Evolutionary conservation across 2,329 filamentous ascomycete species (phyloP), one percentile per base, ranked within the genome.

Genomic region (Trichoderma sp.): DNA sequence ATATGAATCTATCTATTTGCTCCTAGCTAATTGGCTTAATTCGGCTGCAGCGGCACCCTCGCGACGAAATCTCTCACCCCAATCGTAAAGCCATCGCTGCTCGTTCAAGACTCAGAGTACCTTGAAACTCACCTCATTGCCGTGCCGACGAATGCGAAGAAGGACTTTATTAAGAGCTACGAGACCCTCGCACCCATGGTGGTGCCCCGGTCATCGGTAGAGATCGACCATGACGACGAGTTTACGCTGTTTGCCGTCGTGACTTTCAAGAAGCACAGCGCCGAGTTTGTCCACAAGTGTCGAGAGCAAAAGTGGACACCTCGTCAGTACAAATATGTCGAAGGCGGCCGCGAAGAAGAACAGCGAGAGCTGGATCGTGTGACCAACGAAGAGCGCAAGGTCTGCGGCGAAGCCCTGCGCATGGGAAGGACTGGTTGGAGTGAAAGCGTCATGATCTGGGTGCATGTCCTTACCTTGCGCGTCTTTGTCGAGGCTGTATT

Each of bases 401-500:
- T 97, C 2, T 97, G 94, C 89, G 94, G 93, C 13, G 95, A 99
- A 82, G 94, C 94, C 3, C 81, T 99, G 76, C 88, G 94, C 73
- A 86, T 97, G 75, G 93, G 91, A 16, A 86, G 94, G 72, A 97
- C 93, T n/a, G 94, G 93, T 19, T 99, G 96, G 89, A 95, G 93
- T 77, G 96, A 99, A 82, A 91, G 91, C 72, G 93, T 97, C 73
- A 97, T 97, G 93, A 91, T 95, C 66, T 97, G 94, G 93, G 87
- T 97, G 61, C 96, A 99, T 78, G 92, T 97, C 33, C 85, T 98
- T 76, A 92, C 94, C 7, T 82, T 99, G 75, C 86, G 96, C 66
- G 94, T 98, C 24, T 99, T 98, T 80, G 96, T 99, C 24, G 96
- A 99, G 85, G 97, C 94, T 5, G 96, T 99, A n/a, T 84, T 99